Base-by-base conservation (phyloP, 257 asterid species). In the Solanum medicagineum region DNA sequence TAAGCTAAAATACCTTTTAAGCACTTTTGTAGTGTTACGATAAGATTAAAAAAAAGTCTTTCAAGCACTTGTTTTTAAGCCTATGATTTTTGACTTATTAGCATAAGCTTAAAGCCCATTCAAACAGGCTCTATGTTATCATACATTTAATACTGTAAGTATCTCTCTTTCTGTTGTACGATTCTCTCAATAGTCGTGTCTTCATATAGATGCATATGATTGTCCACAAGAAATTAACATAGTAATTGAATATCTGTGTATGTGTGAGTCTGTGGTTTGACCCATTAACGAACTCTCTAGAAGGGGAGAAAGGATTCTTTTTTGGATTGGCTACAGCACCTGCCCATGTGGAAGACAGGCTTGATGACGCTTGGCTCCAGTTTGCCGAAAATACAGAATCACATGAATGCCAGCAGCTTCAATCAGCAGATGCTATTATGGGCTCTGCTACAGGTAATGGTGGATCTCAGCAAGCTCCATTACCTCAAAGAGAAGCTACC, bases 241-340 rank as follows among this genome's bases (percentile, higher is more conserved):
- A 53, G 74, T 84, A 17, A 51, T 26, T 40, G 86, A 47, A 49
- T 66, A 63, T n/a, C 36, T 49, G 17, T 83, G 11, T 83, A 57
- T 68, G 42, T 83, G 66, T 74, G 81, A n/a, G 42, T 73, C 11
- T 24, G 15, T 17, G 63, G 63, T 77, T 77, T 77, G 83, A 51
- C 47, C 83, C 60, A 0, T 49, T 9, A n/a, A 54, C 81, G 62
- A 26, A 63, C 85, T 89, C 56, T 88, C 81, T 85, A 92, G 92
- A 92, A 84, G 98, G 92, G 68, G 97, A 91, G 83, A 83, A 86
- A 24, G 90, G 92, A 42, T 96, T 95, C 97, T 95, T 96, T 83
- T 96, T 96, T 59, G 99, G 98, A 84, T 88, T 96, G 89, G 99
- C 99, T 57, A 95, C 99, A 40, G 98, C 99, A 24, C 99, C 99